Percentiles rank a stretch among this genome's conserved stretches.
Evolutionary conservation across 192 early-diverging fungal genomes (phyloP).

Genomic region (Rhizophlyctis rosea): DNA sequence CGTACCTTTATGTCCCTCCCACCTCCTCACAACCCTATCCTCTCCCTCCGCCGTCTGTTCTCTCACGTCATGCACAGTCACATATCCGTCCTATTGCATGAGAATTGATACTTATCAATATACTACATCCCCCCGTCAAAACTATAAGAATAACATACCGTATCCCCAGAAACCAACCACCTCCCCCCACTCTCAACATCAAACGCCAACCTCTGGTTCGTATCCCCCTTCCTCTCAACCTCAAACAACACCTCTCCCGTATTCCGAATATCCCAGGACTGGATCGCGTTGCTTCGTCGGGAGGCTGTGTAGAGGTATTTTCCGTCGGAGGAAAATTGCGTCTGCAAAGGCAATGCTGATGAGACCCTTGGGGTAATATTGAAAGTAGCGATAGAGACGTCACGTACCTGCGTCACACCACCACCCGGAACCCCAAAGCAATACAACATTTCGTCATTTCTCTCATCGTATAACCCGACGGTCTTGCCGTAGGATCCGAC

Average conservation of each 20-base stretch:
- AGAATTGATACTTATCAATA: background rate
- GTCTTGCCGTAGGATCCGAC: conserved; percentile 70
- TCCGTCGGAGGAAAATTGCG: conserved; percentile 67
- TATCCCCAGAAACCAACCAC: conserved; percentile 61
- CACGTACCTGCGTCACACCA: conserved; percentile 40
- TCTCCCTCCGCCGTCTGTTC: background rate
- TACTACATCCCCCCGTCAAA: too few relatives aligned
- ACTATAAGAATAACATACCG: conserved; percentile 34
- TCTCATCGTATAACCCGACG: conserved; percentile 63
- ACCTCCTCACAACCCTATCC: conserved; percentile 14
- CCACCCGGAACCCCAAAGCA: conserved; percentile 46
- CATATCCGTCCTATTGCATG: conserved; percentile 32
- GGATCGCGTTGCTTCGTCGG: conserved; percentile 55
- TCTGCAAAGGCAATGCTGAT: too few relatives aligned
- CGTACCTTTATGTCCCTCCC: conserved; percentile 16
- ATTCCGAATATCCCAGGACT: conserved; percentile 80
- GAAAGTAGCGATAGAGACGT: background rate
- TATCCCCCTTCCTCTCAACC: conserved; percentile 49
- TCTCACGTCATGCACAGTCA: conserved; percentile 34
- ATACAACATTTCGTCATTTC: conserved; percentile 50
- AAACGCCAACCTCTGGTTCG: conserved; percentile 73
- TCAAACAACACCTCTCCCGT: conserved; percentile 58
- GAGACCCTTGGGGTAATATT: background rate
- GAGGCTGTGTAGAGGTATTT: conserved; percentile 64
- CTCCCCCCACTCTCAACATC: conserved; percentile 62